These are phyloP conservation scores for Epichloe sylvatica DNA, from an alignment of 2,329 filamentous ascomycete species.

Conservation along the genomic window DNA sequence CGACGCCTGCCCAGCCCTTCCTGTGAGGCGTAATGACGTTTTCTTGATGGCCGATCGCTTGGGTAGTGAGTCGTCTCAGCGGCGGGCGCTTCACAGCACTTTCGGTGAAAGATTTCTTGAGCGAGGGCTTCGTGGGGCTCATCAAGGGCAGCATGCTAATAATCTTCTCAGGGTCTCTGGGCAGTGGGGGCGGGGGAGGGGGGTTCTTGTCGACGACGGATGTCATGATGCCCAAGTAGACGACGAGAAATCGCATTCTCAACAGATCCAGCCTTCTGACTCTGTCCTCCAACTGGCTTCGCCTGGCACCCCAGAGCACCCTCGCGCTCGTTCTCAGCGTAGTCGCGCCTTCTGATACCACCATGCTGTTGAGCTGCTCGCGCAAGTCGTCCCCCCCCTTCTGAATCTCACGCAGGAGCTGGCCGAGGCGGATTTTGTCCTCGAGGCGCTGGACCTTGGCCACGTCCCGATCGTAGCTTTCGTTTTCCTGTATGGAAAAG, in stretches of 20 bases:
- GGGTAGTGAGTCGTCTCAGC: constrained; percentile 38
- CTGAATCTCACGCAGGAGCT: constrained; percentile 48
- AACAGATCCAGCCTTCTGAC: constrained; percentile 45
- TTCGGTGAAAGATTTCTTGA: constrained; percentile 31
- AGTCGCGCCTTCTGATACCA: constrained; percentile 31
- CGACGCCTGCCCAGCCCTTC: constrained; percentile 48
- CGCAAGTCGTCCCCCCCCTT: constrained; percentile 47
- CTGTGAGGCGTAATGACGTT: constrained; percentile 33
- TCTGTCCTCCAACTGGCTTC: constrained; percentile 40
- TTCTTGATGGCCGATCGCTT: constrained; percentile 38
- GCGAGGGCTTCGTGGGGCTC: constrained; percentile 18
- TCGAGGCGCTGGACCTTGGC: constrained; percentile 43
- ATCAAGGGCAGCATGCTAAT: constrained; percentile 11
- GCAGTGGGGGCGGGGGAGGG: constrained; percentile 16
- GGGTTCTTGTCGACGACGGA: constrained; percentile 22
- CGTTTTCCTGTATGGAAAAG: constrained; percentile 49
- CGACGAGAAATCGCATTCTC: constrained; percentile 50
- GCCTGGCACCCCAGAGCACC: constrained; percentile 44
- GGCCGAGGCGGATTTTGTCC: constrained; percentile 46
- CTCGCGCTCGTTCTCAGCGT: constrained; percentile 34
- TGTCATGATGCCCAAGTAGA: constrained; percentile 47
- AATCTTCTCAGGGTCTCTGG: constrained; percentile 23
- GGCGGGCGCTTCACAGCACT: constrained; percentile 32
- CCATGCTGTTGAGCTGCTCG: constrained; percentile 41
- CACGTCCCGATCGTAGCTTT: constrained; percentile 48